A percentile compares a stretch with the other conserved stretches of the same genome.
Evolutionary conservation across 2,329 filamentous ascomycete genomes (phyloP).

Genomic region (Ophiostoma himal-ulmi): DNA sequence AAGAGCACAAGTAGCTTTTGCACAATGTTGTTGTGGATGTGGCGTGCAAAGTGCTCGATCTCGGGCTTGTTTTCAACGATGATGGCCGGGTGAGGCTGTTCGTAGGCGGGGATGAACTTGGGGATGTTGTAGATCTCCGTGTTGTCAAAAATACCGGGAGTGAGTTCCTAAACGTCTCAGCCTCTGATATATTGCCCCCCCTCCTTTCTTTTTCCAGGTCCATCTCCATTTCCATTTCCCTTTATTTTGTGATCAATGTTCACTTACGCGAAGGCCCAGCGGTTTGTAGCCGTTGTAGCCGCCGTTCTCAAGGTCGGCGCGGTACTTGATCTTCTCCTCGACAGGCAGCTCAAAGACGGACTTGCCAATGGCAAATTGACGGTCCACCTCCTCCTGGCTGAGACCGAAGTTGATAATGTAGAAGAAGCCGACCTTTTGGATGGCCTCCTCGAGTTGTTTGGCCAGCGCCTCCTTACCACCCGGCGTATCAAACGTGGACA

Average conservation of each 20-base stretch:
- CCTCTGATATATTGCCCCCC: background rate
- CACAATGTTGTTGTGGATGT: constrained; percentile 46
- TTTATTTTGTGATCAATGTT: background rate
- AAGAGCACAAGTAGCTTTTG: constrained; percentile 52
- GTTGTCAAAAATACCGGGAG: constrained; percentile 44
- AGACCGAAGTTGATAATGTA: constrained; percentile 55
- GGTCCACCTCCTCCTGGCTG: constrained; percentile 48
- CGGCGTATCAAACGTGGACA: constrained; percentile 32
- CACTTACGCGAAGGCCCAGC: constrained; percentile 31
- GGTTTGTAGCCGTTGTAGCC: constrained; percentile 50
- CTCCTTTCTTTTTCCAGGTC: too few relatives aligned
- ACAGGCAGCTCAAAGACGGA: constrained; percentile 44
- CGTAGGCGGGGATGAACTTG: constrained; percentile 46
- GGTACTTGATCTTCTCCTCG: constrained; percentile 50
- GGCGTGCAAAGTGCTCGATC: constrained; percentile 48
- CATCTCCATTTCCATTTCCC: background rate
- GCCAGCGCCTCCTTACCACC: constrained; percentile 33
- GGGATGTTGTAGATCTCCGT: constrained; percentile 56
- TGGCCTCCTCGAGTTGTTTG: constrained; percentile 39
- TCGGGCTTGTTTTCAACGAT: constrained; percentile 45
- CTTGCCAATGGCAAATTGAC: constrained; percentile 51
- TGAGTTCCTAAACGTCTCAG: constrained; percentile 18
- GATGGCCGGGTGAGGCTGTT: constrained; percentile 41
- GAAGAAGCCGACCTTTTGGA: constrained; percentile 43
- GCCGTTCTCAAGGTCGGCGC: constrained; percentile 39